Evolutionary conservation across 2,329 filamentous ascomycete species (phyloP), one percentile per base, ranked within the genome.

Genomic region (Calonectria ilicicola): DNA sequence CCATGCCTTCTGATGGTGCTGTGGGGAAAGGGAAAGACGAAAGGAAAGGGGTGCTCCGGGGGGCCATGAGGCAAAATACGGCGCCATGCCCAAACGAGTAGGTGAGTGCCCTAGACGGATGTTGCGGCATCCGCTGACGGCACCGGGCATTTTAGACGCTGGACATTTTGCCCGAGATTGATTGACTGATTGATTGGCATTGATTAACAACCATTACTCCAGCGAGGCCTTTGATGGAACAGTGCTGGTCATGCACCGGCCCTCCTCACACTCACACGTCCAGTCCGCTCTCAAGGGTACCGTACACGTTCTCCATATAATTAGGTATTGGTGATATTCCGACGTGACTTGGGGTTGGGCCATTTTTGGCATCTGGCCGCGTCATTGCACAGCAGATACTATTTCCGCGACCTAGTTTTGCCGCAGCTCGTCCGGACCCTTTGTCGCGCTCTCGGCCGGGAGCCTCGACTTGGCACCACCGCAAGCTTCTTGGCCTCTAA

Each of bases 81-180:
- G 23, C 71, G 72, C 77, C 80, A 80, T 72, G 70, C 76, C 77
- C 49, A 66, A 74, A 75, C 44, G 76, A 74, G 78, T 74, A 80
- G 78, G 78, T 79, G 72, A 40, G 64, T 60, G 66, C 42, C 38
- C 19, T 38, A 32, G 53, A 64, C 73, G 73, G 73, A 72, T 69
- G 72, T 65, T 70, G 68, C 76, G 76, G 76, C 76, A 78, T 15
- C 72, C 26, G 66, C 64, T 40, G 58, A 73, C 53, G 67, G 63
- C 35, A 58, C 56, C 46, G 38, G 44, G 21, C 32, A 29, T 38
- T 26, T 40, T 64, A 46, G n/a, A 32, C 49, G 29, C 21, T 64
- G 40, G 49, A 27, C 62, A 35, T 53, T 51, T 46, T 60, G 66
- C 65, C 40, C 65, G 65, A 66, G 67, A 64, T 67, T 73, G 67